Evolutionary conservation across 495 filamentous ascomycete genomes (phyloP), one percentile per base, ranked within the genome.

Genomic region (Trichoderma parareesei): DNA sequence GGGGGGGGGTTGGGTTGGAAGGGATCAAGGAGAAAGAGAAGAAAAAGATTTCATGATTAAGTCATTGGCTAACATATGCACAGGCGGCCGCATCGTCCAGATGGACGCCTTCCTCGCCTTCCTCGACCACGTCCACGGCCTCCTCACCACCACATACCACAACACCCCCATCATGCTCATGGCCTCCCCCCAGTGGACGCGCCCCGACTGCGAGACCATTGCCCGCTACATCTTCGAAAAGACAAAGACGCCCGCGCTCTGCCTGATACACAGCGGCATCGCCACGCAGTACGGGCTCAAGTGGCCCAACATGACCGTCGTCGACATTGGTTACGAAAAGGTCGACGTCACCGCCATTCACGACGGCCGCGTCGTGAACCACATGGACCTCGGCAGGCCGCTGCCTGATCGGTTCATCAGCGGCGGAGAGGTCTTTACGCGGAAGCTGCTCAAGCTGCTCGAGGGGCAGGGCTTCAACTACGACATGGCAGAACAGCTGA

Each of bases 141-240:
- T 87, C 4, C 82, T 98, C 64, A 92, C 90, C 61, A 91, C 91
- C 11, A 90, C 90, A 1, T 91, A 97, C 72, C 94, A 98, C 76
- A 82, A 79, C 70, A 97, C 93, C 0, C 92, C 94, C 2, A 90
- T 98, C 69, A 78, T 98, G 67, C 81, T 98, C 64, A 88, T 98
- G 71, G 77, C 87, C 14, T 87, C 94, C 60, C 94, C 94, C 0
- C 85, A 85, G 59, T 98, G 95, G 90, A 90, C 90, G 10, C 82
- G 86, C 5, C 84, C 87, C 60, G 90, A 97, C 73, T 87, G 87
- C 70, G 92, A 97, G 74, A 78, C 78, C 11, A 83, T 98, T 44
- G 88, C 92, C 5, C 90, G 91, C 65, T 98, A 97, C 76, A 84
- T 97, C 67, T 98, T 98, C 69, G 94, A 98, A 75, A 92, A 92